Conservation (phyloP, 371 early-diverging fungal species). For the Chytridium lagenaria region DNA sequence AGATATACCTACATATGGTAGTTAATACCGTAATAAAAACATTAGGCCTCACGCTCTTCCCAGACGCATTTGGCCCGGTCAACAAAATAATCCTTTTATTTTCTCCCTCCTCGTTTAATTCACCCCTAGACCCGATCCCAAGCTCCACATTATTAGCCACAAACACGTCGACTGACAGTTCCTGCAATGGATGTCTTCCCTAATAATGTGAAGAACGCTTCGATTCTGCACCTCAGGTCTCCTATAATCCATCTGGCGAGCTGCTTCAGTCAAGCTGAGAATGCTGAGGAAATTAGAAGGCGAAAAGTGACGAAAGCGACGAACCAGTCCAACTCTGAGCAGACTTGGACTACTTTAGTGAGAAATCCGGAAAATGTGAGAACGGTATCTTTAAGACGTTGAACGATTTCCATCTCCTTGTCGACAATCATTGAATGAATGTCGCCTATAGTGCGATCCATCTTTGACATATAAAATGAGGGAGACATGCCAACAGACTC, state of each 20-base stretch:
- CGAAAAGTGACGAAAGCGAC: too few species aligned
- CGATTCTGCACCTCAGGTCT: conserved; percentile 66
- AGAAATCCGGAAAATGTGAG: conserved; percentile 51
- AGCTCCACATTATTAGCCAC: conserved; percentile 68
- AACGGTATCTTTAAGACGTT: conserved; percentile 64
- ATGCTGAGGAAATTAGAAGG: conserved; percentile 53
- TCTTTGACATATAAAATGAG: conserved; percentile 22
- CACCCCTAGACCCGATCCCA: too few species aligned
- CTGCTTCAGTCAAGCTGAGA: conserved; percentile 67
- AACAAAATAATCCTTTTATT: conserved; percentile 64
- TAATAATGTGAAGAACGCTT: conserved; percentile 56
- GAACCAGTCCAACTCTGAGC: conserved; percentile 78
- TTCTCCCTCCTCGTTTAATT: background rate
- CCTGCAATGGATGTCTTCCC: conserved; percentile 80
- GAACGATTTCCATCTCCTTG: conserved; percentile 76
- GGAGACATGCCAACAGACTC: background rate
- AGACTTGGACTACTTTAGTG: conserved; percentile 45
- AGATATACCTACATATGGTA: conserved; percentile 65
- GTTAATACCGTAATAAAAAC: background rate
- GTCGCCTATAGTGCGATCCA: conserved; percentile 78
- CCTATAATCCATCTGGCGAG: conserved; percentile 59
- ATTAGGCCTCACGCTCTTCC: conserved; percentile 55
- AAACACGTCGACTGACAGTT: conserved; percentile 67
- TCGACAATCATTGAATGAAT: conserved; percentile 79
- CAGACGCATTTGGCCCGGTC: conserved; percentile 80